These are phyloP conservation scores for Mesotaenium endlicherianum DNA, from an alignment of 139 green algal genomes.

Conservation along the genomic window DNA sequence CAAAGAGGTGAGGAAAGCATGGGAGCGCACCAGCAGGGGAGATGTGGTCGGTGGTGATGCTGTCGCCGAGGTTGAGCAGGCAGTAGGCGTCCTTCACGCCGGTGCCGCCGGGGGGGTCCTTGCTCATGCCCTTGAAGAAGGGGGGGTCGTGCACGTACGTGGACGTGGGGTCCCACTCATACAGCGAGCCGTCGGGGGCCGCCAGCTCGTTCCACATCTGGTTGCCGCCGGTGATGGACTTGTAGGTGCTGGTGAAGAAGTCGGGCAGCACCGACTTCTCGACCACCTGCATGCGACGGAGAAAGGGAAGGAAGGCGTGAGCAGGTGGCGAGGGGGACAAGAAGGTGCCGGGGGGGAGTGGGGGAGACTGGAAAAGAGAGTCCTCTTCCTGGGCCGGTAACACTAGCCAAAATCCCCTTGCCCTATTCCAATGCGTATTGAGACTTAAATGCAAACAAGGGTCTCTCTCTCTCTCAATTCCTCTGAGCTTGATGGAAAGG, in stretches of 20 bases:
- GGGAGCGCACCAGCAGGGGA: conserved; percentile 45
- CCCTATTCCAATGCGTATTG: no score
- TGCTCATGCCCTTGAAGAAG: conserved; percentile 54
- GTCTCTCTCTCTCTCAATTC: no score
- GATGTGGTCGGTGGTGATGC: conserved; percentile 56
- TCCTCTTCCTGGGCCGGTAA: no score
- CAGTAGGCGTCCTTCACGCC: conserved; percentile 44
- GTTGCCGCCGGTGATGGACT: conserved; percentile 51
- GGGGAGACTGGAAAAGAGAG: no score
- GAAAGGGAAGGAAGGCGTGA: no score
- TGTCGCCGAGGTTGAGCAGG: conserved; percentile 50
- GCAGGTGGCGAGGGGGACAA: background rate
- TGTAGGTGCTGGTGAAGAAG: conserved; percentile 48
- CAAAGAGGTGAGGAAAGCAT: no score
- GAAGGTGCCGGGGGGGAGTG: background rate
- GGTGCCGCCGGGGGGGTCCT: conserved; percentile 26
- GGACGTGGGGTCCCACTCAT: conserved; percentile 43
- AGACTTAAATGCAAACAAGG: no score
- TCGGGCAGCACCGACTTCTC: conserved; percentile 49
- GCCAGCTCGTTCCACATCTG: conserved; percentile 45
- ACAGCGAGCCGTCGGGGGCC: conserved; percentile 38
- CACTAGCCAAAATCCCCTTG: no score
- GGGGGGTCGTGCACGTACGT: conserved; percentile 55
- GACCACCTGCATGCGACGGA: conserved; percentile 29
- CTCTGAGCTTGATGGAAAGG: no score